A percentile compares a stretch with the other conserved stretches of the same genome.
These are phyloP conservation scores for Irpex rosettiformis DNA, from an alignment of 1,284 basidiomycete genomes.

Conservation along the genomic window DNA sequence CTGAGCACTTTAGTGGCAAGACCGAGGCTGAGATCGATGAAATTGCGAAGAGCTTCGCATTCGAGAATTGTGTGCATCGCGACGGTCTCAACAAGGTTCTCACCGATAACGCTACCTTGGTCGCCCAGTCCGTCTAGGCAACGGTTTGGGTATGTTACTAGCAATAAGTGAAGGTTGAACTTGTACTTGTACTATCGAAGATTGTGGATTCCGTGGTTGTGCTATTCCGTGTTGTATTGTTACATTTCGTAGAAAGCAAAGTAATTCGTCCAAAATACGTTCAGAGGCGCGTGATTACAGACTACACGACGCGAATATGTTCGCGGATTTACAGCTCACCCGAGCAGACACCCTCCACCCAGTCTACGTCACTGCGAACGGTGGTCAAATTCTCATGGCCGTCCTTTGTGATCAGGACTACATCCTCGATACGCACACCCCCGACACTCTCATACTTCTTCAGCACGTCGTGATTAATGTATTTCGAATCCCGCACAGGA, in stretches of 20 bases:
- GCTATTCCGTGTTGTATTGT: no score
- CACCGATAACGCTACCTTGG: conserved; percentile 31
- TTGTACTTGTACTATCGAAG: background rate
- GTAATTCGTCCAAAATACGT: no score
- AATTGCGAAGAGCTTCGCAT: conserved; percentile 60
- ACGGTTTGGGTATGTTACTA: background rate
- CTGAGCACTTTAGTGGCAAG: conserved; percentile 57
- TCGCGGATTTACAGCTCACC: conserved; percentile 39
- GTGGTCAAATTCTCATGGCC: conserved; percentile 79
- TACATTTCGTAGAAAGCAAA: no score
- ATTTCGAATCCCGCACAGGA: conserved; percentile 61
- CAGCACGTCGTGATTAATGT: conserved; percentile 71
- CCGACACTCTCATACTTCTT: conserved; percentile 76
- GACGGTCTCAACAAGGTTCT: conserved; percentile 48
- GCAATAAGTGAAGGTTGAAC: background rate
- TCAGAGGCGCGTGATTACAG: no score
- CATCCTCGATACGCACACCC: conserved; percentile 90
- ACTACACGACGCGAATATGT: no score
- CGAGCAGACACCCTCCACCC: conserved; percentile 77
- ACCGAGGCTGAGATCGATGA: conserved; percentile 52
- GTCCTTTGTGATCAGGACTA: conserved; percentile 65
- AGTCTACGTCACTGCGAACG: conserved; percentile 73
- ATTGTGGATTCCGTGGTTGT: no score
- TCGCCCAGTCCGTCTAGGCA: background rate
- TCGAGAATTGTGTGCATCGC: conserved; percentile 50